These are phyloP conservation scores for Colletotrichum filicis DNA, from an alignment of 2,329 filamentous ascomycete genomes.

Conservation along the genomic window DNA sequence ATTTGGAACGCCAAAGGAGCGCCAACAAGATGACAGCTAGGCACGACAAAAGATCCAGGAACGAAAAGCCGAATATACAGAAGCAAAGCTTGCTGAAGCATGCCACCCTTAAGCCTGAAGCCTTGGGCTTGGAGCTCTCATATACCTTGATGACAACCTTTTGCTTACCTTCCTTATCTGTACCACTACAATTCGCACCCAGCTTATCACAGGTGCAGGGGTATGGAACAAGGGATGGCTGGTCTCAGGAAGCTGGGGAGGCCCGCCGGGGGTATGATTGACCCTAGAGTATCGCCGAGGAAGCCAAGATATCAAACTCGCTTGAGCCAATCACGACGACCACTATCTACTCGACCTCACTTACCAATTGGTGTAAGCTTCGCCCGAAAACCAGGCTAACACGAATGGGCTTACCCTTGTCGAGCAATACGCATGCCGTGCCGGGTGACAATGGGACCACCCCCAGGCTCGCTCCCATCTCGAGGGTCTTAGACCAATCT, in stretches of 20 bases:
- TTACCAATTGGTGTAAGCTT: background rate
- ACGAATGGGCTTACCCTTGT: background rate
- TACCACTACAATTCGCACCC: background rate
- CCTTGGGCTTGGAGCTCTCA: background rate
- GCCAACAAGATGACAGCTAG: background rate
- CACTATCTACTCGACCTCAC: background rate
- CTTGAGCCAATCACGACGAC: slow-evolving; percentile 11
- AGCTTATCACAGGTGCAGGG: slow-evolving; percentile 17
- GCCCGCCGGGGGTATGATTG: background rate
- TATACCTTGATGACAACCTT: background rate
- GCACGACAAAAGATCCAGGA: background rate
- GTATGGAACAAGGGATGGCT: slow-evolving; percentile 12
- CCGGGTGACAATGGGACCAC: slow-evolving; percentile 17
- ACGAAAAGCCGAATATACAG: background rate
- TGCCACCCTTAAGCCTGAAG: background rate
- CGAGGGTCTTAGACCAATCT: background rate
- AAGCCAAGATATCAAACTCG: slow-evolving; percentile 28
- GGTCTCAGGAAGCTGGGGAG: background rate
- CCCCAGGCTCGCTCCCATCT: background rate
- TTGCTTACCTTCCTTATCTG: slow-evolving; percentile 2
- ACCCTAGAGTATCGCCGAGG: slow-evolving; percentile 17
- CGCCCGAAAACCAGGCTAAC: background rate
- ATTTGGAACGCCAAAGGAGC: background rate
- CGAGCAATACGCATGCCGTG: slow-evolving; percentile 5
- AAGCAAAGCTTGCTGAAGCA: background rate